Conservation (phyloP, 805 yeast species). For the Kodamaea fukazawae region DNA sequence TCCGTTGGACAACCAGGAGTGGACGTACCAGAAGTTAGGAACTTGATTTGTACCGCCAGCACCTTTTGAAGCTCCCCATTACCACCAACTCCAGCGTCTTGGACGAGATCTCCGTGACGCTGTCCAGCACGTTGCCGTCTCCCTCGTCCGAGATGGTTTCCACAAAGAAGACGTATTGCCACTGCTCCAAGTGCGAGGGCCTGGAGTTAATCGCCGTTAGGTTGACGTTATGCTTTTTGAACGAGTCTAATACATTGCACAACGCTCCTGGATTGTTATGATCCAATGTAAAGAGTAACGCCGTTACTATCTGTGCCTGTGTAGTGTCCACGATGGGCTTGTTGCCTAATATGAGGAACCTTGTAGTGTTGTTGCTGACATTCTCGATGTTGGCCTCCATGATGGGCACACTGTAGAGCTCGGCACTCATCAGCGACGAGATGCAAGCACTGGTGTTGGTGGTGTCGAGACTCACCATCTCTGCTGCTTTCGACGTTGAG, state of each 20-base stretch:
- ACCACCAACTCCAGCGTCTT: conserved; percentile 51
- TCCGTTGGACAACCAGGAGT: conserved; percentile 91
- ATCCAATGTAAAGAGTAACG: conserved; percentile 63
- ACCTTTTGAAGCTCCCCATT: conserved; percentile 58
- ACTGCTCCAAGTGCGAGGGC: conserved; percentile 62
- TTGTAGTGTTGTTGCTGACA: conserved; percentile 70
- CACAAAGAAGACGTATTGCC: conserved; percentile 83
- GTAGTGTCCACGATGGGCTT: conserved; percentile 11
- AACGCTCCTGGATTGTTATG: conserved; percentile 72
- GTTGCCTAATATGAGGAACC: conserved; percentile 69
- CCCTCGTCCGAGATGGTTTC: conserved; percentile 51
- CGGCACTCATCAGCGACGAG: conserved; percentile 67
- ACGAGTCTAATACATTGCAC: conserved; percentile 58
- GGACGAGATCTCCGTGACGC: conserved; percentile 41
- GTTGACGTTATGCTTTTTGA: conserved; percentile 56
- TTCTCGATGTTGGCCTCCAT: conserved; percentile 64
- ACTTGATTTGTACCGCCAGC: conserved; percentile 33
- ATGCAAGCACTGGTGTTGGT: conserved; percentile 59
- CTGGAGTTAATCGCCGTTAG: conserved; percentile 73
- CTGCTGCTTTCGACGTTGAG: conserved; percentile 87
- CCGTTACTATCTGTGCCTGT: conserved; percentile 35
- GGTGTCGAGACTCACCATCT: conserved; percentile 44
- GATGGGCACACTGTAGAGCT: conserved; percentile 56
- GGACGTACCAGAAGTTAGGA: conserved; percentile 74
- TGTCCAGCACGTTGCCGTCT: conserved; percentile 24